These are phyloP conservation scores for Leccinum pachyderme DNA, from an alignment of 1,284 basidiomycete genomes.

Conservation along the genomic window DNA sequence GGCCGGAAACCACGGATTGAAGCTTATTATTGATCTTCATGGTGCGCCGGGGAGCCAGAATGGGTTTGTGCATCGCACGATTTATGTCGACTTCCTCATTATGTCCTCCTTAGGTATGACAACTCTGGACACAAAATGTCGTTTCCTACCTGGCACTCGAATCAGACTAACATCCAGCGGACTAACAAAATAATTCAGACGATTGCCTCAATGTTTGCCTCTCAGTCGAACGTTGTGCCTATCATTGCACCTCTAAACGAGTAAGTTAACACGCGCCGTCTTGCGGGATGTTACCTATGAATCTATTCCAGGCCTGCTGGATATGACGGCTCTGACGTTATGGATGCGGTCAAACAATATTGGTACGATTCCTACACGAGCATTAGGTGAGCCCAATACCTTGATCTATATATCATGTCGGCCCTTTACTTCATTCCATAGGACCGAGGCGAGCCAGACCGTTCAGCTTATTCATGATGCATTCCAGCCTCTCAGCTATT, in stretches of 20 bases:
- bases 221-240: constrained; percentile 57
- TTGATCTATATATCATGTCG: background rate
- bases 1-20: constrained; percentile 75
- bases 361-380: constrained; percentile 75
- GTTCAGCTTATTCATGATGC: constrained; percentile 82
- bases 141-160: constrained; percentile 72
- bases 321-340: constrained; percentile 54
- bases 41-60: constrained; percentile 85
- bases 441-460: constrained; percentile 58
- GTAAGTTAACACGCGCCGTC: constrained; percentile 40
- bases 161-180: constrained; percentile 64
- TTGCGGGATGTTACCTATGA: background rate
- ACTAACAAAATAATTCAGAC: constrained; percentile 68
- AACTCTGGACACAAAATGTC: constrained; percentile 76
- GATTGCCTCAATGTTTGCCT: constrained; percentile 60
- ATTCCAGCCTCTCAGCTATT: constrained; percentile 76
- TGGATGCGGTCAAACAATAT: constrained; percentile 63
- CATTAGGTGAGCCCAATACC: constrained; percentile 53
- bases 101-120: constrained; percentile 58
- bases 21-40: constrained; percentile 82
- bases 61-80: constrained; percentile 45
- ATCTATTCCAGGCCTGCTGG: constrained; percentile 70
- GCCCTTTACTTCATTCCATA: constrained; percentile 21
- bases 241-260: constrained; percentile 78
- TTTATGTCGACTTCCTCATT: constrained; percentile 1